A percentile compares a stretch with the other conserved stretches of the same genome.
These are phyloP conservation scores for Pseudoturritis turrita DNA, from an alignment of 345 rosid species.

Conservation along the genomic window DNA sequence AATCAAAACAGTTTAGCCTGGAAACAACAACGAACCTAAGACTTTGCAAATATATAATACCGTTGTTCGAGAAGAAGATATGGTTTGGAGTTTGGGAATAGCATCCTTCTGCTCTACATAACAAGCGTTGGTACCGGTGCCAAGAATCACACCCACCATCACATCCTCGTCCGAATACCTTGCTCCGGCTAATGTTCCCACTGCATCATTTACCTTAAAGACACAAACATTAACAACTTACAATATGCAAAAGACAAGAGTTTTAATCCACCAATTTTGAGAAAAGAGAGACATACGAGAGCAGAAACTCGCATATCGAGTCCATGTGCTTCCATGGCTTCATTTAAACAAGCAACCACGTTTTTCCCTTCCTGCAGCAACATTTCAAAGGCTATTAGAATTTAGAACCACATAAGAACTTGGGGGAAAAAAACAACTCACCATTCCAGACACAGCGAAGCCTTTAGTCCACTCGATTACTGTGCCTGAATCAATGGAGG, in stretches of 20 bases:
- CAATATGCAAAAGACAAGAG: background rate
- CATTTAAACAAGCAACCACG: constrained; percentile 77
- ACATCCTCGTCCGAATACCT: constrained; percentile 83
- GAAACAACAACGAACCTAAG: background rate
- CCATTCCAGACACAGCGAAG: constrained; percentile 84
- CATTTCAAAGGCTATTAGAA: background rate
- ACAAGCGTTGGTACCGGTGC: constrained; percentile 93
- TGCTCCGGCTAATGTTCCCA: constrained; percentile 82
- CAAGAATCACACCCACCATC: constrained; percentile 84
- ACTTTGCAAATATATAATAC: constrained; percentile 22
- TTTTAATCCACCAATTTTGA: background rate
- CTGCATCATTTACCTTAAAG: constrained; percentile 71
- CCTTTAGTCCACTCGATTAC: constrained; percentile 88
- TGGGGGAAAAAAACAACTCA: background rate
- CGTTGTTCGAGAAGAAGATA: constrained; percentile 44
- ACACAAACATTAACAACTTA: background rate
- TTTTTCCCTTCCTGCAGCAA: constrained; percentile 60
- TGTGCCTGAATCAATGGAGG: constrained; percentile 71
- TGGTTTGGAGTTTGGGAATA: constrained; percentile 56
- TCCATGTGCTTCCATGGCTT: constrained; percentile 66
- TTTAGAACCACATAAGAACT: background rate
- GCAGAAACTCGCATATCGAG: constrained; percentile 80
- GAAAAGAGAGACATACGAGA: constrained; percentile 40
- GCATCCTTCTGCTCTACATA: constrained; percentile 63
- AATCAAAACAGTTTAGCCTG: constrained; percentile 5